These are phyloP conservation scores for Clausena lansium DNA, from an alignment of 345 rosid genomes.

Conservation along the genomic window DNA sequence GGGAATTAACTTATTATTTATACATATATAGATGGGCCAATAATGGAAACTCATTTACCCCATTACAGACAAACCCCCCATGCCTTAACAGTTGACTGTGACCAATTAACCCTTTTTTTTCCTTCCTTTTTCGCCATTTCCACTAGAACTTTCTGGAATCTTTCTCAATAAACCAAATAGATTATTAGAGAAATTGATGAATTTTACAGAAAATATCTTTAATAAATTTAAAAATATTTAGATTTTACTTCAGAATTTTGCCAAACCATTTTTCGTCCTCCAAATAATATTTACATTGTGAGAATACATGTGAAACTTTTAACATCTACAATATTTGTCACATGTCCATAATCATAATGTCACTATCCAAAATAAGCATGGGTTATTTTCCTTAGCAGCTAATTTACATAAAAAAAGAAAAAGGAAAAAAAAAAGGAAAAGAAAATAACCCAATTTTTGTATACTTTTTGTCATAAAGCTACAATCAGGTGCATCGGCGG, in stretches of 20 bases:
- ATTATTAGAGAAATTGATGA: no score
- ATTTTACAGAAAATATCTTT: neutral
- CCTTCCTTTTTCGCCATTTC: neutral
- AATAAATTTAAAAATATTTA: neutral
- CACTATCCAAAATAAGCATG: neutral
- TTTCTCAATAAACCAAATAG: no score
- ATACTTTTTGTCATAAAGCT: neutral
- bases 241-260: neutral
- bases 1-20: neutral
- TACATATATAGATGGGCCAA: neutral
- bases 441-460: neutral
- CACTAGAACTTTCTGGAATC: neutral
- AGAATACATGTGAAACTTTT: neutral
- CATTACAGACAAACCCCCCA: neutral
- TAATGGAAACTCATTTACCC: neutral
- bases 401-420: neutral
- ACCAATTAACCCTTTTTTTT: no score
- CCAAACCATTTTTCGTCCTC: neutral
- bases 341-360: neutral
- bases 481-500: conserved; percentile 20
- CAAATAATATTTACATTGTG: neutral
- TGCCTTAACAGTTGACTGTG: neutral
- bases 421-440: neutral
- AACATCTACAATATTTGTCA: neutral
- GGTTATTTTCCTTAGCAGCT: neutral